These are phyloP conservation scores for Borealophlyctis nickersoniae DNA, from an alignment of 192 early-diverging fungal species.

Conservation along the genomic window DNA sequence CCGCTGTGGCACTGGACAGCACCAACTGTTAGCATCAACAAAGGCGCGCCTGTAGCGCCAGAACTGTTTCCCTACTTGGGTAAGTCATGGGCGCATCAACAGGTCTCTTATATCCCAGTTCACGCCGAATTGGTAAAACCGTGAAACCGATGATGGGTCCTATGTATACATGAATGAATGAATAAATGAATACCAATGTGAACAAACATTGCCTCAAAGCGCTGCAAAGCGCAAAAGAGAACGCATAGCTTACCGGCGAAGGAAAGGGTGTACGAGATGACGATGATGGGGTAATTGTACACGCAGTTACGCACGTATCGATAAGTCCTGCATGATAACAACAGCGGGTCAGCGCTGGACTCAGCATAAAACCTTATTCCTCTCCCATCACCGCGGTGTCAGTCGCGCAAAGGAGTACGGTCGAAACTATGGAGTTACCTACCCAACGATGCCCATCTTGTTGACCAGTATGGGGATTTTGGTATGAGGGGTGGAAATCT, in stretches of 20 bases:
- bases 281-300: slow-evolving; percentile 45
- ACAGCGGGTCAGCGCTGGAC: no score
- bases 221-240: not conserved
- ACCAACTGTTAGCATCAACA: not conserved
- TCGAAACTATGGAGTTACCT: no score
- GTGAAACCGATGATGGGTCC: slow-evolving; percentile 32
- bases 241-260: slow-evolving; percentile 20
- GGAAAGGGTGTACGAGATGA: slow-evolving; percentile 34
- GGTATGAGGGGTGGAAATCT: no score
- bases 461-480: no score
- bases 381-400: no score
- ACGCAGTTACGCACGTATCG: no score
- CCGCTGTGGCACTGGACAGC: slow-evolving; percentile 16
- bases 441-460: no score
- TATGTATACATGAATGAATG: not conserved
- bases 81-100: slow-evolving; percentile 32
- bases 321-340: no score
- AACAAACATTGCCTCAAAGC: not conserved
- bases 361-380: no score
- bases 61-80: slow-evolving; percentile 41
- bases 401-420: no score
- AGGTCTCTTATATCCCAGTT: slow-evolving; percentile 36
- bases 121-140: slow-evolving; percentile 38
- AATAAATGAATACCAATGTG: not conserved
- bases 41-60: no score